A percentile compares a stretch with the other conserved stretches of the same genome.
Evolutionary conservation across 2,329 filamentous ascomycete genomes (phyloP).

Genomic region (Fusarium metavorans): DNA sequence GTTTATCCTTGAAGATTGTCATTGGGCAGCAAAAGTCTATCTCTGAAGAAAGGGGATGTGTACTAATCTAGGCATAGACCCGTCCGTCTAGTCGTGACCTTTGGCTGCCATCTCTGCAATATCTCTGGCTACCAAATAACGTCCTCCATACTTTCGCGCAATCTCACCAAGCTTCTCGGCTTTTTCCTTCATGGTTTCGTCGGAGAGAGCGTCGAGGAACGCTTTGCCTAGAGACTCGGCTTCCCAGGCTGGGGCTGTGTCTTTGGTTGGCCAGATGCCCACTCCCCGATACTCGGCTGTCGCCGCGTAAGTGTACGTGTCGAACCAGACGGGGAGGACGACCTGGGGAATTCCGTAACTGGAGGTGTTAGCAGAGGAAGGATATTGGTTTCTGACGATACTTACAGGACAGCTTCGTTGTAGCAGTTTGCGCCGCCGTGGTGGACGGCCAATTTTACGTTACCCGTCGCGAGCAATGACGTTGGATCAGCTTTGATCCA

Average conservation of each 20-base stretch:
- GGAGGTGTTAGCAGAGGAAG: constrained; percentile 8
- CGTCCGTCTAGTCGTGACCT: neutral
- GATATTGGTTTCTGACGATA: neutral
- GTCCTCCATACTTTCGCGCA: constrained; percentile 7
- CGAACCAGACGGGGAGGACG: constrained; percentile 59
- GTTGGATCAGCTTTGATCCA: constrained; percentile 48
- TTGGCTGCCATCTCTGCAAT: neutral
- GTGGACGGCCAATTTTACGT: constrained; percentile 33
- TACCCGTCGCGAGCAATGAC: constrained; percentile 49
- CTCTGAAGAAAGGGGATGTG: neutral
- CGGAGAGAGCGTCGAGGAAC: constrained; percentile 32
- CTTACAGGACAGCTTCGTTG: constrained; percentile 36
- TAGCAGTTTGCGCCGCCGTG: constrained; percentile 38
- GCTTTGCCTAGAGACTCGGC: constrained; percentile 42
- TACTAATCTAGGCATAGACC: neutral
- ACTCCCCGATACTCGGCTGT: constrained; percentile 57
- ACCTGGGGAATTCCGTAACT: constrained; percentile 59
- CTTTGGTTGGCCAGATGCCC: constrained; percentile 54
- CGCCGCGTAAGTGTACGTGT: constrained; percentile 59
- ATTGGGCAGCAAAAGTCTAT: neutral
- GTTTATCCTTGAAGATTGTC: neutral
- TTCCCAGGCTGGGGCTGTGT: constrained; percentile 48
- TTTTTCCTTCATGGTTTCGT: constrained; percentile 1
- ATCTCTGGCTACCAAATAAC: neutral
- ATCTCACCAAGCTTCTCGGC: neutral